These are phyloP conservation scores for Fusarium dimerum DNA, from an alignment of 2,329 filamentous ascomycete species.

Conservation along the genomic window DNA sequence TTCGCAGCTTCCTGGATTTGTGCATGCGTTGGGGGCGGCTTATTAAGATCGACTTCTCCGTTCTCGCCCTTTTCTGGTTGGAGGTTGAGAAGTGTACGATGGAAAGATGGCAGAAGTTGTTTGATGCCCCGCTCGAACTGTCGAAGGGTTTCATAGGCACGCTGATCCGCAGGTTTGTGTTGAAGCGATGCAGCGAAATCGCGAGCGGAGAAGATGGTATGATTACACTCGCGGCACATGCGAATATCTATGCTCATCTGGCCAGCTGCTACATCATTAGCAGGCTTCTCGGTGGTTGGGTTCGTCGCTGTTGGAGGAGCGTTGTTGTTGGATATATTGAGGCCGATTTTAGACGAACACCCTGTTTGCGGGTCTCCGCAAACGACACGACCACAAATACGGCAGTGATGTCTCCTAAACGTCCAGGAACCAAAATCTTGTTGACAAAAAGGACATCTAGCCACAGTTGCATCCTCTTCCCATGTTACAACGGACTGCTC, in stretches of 20 bases:
- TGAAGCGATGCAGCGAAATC: conserved; percentile 75
- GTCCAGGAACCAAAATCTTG: conserved; percentile 94
- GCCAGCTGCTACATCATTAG: conserved; percentile 30
- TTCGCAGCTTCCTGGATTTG: conserved; percentile 86
- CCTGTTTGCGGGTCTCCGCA: conserved; percentile 83
- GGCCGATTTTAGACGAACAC: conserved; percentile 81
- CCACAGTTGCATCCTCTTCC: conserved; percentile 85
- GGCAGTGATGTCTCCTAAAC: conserved; percentile 90
- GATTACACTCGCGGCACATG: conserved; percentile 87
- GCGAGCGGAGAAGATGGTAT: conserved; percentile 61
- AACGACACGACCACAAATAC: conserved; percentile 89
- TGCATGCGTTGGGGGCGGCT: conserved; percentile 53
- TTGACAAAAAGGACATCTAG: conserved; percentile 88
- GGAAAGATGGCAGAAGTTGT: conserved; percentile 79
- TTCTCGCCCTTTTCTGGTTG: conserved; percentile 54
- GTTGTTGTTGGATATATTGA: conserved; percentile 67
- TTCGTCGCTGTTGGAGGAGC: conserved; percentile 20
- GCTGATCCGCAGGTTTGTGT: conserved; percentile 71
- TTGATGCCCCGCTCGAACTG: conserved; percentile 89
- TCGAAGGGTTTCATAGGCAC: conserved; percentile 77
- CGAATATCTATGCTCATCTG: conserved; percentile 77
- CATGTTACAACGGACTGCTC: conserved; percentile 94
- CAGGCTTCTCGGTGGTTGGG: conserved; percentile 44
- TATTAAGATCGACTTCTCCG: conserved; percentile 39
- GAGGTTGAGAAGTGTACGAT: conserved; percentile 70